Base-by-base conservation (phyloP, 2,329 filamentous ascomycete species). In the Periconia macrospinosa region DNA sequence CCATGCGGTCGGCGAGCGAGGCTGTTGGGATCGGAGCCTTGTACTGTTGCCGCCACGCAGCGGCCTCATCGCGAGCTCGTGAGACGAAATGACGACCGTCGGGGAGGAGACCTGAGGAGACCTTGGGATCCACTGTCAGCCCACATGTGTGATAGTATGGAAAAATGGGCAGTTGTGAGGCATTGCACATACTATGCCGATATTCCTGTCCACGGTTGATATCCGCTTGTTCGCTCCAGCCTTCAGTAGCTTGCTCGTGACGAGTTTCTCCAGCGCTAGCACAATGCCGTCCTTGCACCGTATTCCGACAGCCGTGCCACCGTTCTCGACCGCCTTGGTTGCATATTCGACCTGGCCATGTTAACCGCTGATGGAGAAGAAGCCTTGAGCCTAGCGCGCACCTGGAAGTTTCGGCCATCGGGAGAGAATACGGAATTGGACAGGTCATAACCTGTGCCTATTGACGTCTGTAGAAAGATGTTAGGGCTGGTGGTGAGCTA, bases 371-470 rank as follows among this genome's bases (percentile, higher is more conserved):
- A 19, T 13, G 11, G 33, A 37, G 33, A 37, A 33, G 30, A 33
- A 13, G 46, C 47, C n/a, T 47, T 37, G 41, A n/a, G 19, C 41
- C 15, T 19, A n/a, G 17, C 15, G 23, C 52, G 58, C 73, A 95
- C 91, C 79, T 99, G 94, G 78, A 99, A 99, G 78, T 99, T 99
- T 68, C 94, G 90, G 74, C 94, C 94, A 80, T 99, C 94, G 63
- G 94, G 94, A 46, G 94, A 97, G 84, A 97, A 99, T 82, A 97
- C 95, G 72, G 94, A 97, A 85, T 99, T 99, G 76, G 91, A 91
- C 70, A 99, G 89, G 86, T 99, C 94, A 81, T 99, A 99, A 73
- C 94, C 94, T 71, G 94, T 99, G 75, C 94, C 94, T 89, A 99
- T 99, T 74, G 94, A 99, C 72, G 94, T 99, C 94, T 99, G 51